Evolutionary conservation across 441 rosid species (phyloP), one percentile per base, ranked within the genome.

Genomic region (Brassica balearica): DNA sequence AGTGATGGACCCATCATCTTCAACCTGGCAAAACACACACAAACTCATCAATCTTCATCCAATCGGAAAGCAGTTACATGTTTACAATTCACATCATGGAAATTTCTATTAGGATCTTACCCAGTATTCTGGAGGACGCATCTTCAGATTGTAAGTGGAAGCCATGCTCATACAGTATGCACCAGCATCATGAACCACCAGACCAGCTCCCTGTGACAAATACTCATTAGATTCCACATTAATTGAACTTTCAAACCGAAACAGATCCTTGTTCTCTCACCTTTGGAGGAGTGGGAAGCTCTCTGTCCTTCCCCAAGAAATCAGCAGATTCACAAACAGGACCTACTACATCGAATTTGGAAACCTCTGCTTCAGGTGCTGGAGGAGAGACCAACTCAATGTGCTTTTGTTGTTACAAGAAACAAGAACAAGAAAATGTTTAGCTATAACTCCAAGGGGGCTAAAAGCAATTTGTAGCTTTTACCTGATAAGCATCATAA

Each of bases 131-230:
- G 99, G 97, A 78, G 98, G 99, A 19, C 98, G 97, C 98, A 96
- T 94, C 88, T 96, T 96, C 78, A 96, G 93, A 82, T 96, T 96
- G 92, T 96, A 96, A 34, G 98, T 92, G 1, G 99, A 96, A 58
- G 99, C 98, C 99, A 96, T 96, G 85, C 99, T 96, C 99, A 96
- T 96, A 90, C 99, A 94, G 77, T 96, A 96, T 25, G 98, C 99
- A 59, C 99, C 99, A 3, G 98, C 99, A 73, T 96, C 99, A 64
- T 92, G 98, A 80, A 96, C 99, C 66, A 94, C 97, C 56, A 96
- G 88, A 73, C 97, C 98, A 10, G 89, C 84, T 84, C 99, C 98
- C 98, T 96, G 88, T 74, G 8, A 68, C 34, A 32, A 84, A 61
- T 41, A 15, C 20, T 73, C 61, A 67, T n/a, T 19, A 64, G 29